These are phyloP conservation scores for Tarenaya hassleriana DNA, from an alignment of 345 rosid species.

Conservation along the genomic window DNA sequence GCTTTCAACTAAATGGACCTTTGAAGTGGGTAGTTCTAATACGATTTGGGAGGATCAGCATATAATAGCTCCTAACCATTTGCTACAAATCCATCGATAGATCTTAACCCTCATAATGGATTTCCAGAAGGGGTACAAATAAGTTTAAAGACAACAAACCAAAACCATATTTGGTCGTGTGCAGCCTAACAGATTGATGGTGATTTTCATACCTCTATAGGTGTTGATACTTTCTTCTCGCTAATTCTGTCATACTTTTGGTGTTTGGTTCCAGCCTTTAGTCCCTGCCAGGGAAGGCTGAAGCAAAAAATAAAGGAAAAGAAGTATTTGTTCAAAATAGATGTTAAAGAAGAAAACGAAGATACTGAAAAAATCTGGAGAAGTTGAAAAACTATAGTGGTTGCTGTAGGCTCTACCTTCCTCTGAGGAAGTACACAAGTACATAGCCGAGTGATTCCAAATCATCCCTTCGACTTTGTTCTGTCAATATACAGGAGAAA, in stretches of 20 bases:
- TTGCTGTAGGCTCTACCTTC: constrained; percentile 41
- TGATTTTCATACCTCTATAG: constrained; percentile 47
- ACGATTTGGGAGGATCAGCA: no score
- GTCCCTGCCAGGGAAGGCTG: constrained; percentile 83
- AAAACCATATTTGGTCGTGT: no score
- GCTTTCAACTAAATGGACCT: no score
- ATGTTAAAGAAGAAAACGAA: constrained; percentile 5
- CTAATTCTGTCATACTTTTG: constrained; percentile 79
- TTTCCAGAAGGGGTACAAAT: no score
- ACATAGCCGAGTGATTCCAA: constrained; percentile 79
- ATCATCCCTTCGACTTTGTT: constrained; percentile 87
- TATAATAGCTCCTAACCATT: no score
- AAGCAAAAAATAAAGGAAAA: constrained; percentile 16
- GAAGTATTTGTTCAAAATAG: not conserved
- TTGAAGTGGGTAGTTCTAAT: no score
- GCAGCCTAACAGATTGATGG: not conserved
- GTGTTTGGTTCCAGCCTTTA: constrained; percentile 78
- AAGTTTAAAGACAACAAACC: no score
- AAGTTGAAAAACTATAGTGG: constrained; percentile 13
- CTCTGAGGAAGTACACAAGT: constrained; percentile 71
- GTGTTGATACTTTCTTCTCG: constrained; percentile 73
- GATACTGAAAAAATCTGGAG: not conserved
- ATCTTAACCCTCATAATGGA: no score
- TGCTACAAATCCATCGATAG: no score
- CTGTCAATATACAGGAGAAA: constrained; percentile 30